Percentiles rank a stretch among this genome's conserved stretches.
Conservation (phyloP, 768 basidiomycete genomes). For the Artomyces pyxidatus region DNA sequence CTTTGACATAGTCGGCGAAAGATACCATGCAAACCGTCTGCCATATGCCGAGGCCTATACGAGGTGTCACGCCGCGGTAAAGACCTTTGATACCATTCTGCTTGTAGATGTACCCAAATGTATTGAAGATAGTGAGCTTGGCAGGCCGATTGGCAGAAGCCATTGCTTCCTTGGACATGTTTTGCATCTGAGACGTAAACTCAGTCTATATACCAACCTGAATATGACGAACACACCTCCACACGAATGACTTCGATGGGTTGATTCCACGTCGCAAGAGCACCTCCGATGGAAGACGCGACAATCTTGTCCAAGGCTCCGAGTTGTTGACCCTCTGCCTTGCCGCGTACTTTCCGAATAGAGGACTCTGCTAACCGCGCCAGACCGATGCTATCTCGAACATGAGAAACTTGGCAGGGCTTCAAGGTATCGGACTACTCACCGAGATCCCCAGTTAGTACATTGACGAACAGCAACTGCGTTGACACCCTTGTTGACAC, state of each 20-base stretch:
- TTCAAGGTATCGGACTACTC: constrained; percentile 18
- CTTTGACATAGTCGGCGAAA: constrained; percentile 92
- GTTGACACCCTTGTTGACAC: constrained; percentile 99
- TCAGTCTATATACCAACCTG: background rate
- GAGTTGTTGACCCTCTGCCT: constrained; percentile 66
- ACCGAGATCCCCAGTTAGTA: constrained; percentile 93
- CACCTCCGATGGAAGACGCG: constrained; percentile 85
- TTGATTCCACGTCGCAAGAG: constrained; percentile 98
- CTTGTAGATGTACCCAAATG: constrained; percentile 88
- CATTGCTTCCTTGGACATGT: constrained; percentile 78
- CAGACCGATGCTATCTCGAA: constrained; percentile 84
- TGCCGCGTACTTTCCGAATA: constrained; percentile 74
- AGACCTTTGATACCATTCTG: constrained; percentile 95
- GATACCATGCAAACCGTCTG: constrained; percentile 99
- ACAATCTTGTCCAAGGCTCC: constrained; percentile 80
- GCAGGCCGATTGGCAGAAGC: constrained; percentile 72
- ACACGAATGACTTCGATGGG: constrained; percentile 97
- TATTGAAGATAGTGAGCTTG: constrained; percentile 88
- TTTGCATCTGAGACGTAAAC: constrained; percentile 75
- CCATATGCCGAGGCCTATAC: constrained; percentile 94
- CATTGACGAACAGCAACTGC: constrained; percentile 88
- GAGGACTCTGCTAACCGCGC: constrained; percentile 81
- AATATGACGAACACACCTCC: constrained; percentile 47
- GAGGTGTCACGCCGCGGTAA: constrained; percentile 95
- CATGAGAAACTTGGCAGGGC: constrained; percentile 7